Evolutionary conservation across 306 rosid species (phyloP).

Genomic region (Gastrolobium villosum): DNA sequence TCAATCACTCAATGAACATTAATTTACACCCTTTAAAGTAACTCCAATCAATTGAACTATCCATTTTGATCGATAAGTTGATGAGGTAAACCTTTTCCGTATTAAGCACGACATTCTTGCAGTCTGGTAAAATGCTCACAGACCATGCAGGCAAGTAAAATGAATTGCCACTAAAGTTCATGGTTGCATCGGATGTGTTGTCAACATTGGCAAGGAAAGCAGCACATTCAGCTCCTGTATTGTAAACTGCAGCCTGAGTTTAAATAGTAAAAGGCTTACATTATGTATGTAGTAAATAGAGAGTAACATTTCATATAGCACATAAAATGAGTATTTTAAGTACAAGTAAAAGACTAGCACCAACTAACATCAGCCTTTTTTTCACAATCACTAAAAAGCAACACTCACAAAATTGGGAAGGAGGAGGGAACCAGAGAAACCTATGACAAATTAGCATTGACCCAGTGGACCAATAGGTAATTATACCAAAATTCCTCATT

Average conservation of each 20-base stretch:
- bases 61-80: constrained; percentile 18
- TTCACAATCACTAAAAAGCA: constrained; percentile 6
- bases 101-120: constrained; percentile 88
- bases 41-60: neutral
- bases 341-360: too few relatives aligned
- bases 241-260: constrained; percentile 83
- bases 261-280: constrained; percentile 22
- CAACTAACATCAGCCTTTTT: neutral
- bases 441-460: neutral
- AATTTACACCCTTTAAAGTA: neutral
- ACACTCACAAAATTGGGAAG: neutral
- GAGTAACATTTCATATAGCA: too few relatives aligned
- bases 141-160: constrained; percentile 96
- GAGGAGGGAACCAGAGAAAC: constrained; percentile 7
- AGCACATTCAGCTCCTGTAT: constrained; percentile 72
- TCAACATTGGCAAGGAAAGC: constrained; percentile 86
- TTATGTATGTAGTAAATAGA: too few relatives aligned
- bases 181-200: constrained; percentile 72
- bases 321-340: too few relatives aligned
- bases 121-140: constrained; percentile 97
- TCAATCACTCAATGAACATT: neutral
- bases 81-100: constrained; percentile 89
- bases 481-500: neutral
- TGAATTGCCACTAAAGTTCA: constrained; percentile 76
- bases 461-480: neutral